phyloP scores from a whole-genome alignment of 305 asterid genomes.

The Rubia balearica region DNA sequence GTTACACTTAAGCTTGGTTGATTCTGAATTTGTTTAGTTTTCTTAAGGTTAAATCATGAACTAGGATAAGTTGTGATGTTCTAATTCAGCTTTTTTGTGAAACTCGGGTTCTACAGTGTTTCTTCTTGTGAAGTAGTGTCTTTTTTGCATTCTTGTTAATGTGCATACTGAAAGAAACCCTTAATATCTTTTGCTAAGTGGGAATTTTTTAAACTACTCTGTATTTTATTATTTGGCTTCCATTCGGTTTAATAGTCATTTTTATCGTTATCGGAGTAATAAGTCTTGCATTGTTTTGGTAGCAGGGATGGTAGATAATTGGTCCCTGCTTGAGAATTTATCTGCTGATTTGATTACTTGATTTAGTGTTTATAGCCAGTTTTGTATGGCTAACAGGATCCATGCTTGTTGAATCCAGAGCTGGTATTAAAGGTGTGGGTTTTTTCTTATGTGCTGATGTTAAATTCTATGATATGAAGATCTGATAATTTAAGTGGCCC shows the following conservation, averaged over 20 bases:
- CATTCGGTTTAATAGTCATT: background rate
- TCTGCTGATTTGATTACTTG: too few relatives aligned
- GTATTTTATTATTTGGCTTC: background rate
- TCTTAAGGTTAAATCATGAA: background rate
- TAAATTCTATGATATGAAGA: background rate
- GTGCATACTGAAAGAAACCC: too few relatives aligned
- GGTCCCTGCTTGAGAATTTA: background rate
- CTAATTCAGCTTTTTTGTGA: background rate
- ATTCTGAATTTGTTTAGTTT: background rate
- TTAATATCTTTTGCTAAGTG: too few relatives aligned
- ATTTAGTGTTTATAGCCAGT: too few relatives aligned
- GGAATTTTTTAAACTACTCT: background rate
- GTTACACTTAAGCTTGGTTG: background rate
- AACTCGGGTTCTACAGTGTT: background rate
- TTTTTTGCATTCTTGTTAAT: background rate
- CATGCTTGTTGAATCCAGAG: constrained; percentile 8
- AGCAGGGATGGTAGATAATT: background rate
- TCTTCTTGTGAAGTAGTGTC: background rate
- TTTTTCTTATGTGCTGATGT: background rate
- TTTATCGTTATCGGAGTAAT: background rate
- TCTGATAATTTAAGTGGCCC: background rate
- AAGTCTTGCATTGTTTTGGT: background rate
- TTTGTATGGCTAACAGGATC: background rate
- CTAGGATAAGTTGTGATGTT: background rate
- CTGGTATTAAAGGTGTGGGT: constrained; percentile 16